Conservation (phyloP, 2,329 filamentous ascomycete genomes). For the Metarhizium album region DNA sequence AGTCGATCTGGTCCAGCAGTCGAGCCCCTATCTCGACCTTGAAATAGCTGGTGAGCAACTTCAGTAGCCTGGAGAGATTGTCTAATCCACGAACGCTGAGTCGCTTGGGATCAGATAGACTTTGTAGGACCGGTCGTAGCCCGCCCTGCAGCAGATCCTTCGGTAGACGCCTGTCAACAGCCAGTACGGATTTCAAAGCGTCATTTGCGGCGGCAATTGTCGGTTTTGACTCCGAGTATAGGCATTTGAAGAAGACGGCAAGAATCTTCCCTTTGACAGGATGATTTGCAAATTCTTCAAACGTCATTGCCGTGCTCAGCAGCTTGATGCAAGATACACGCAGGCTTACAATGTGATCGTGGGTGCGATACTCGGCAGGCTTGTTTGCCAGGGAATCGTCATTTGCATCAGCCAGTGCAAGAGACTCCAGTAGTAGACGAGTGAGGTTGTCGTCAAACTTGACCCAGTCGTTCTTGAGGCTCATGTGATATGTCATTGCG, state of each 20-base stretch:
- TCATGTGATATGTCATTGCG: constrained; percentile 90
- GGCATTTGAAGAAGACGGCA: constrained; percentile 91
- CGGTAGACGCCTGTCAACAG: constrained; percentile 80
- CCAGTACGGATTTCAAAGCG: constrained; percentile 77
- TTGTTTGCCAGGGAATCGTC: constrained; percentile 91
- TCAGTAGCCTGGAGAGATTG: constrained; percentile 78
- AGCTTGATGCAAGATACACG: constrained; percentile 90
- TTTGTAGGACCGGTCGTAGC: constrained; percentile 88
- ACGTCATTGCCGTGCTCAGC: constrained; percentile 83
- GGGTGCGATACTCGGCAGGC: constrained; percentile 87
- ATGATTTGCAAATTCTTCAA: constrained; percentile 79
- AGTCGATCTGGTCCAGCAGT: constrained; percentile 86
- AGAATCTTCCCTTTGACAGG: constrained; percentile 63
- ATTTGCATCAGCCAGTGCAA: constrained; percentile 87
- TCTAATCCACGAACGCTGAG: constrained; percentile 83
- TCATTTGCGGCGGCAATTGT: constrained; percentile 92
- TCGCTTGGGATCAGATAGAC: constrained; percentile 85
- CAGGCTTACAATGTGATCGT: constrained; percentile 83
- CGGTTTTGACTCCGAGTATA: constrained; percentile 85
- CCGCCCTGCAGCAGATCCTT: constrained; percentile 94
- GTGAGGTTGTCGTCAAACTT: constrained; percentile 88
- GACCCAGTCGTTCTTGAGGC: constrained; percentile 78
- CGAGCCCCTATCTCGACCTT: constrained; percentile 95
- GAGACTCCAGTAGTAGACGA: constrained; percentile 80
- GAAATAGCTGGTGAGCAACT: constrained; percentile 93